phyloP scores from a whole-genome alignment of 176 grass and related monocot genomes.

The Phoenix dactylifera region DNA sequence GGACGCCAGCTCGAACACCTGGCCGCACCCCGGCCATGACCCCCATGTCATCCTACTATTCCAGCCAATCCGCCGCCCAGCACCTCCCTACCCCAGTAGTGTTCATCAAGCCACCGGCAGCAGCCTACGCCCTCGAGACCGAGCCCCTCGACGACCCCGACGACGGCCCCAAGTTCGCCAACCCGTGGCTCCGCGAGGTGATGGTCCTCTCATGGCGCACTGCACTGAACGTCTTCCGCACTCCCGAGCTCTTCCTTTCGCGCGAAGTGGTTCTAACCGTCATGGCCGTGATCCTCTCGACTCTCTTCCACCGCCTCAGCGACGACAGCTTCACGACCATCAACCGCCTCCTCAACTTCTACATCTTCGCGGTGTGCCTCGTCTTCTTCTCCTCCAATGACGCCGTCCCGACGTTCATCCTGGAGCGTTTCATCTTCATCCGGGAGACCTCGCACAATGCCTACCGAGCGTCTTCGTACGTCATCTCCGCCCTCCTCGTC shows the following conservation, averaged over 20 bases:
- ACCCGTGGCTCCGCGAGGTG: slow-evolving; percentile 55
- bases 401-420: slow-evolving; percentile 66
- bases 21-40: slow-evolving; percentile 18
- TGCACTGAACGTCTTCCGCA: slow-evolving; percentile 50
- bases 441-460: slow-evolving; percentile 72
- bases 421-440: slow-evolving; percentile 87
- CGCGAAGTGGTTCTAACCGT: slow-evolving; percentile 49
- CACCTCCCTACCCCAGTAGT: slow-evolving; percentile 16
- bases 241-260: slow-evolving; percentile 56
- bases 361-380: slow-evolving; percentile 56
- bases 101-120: slow-evolving; percentile 32
- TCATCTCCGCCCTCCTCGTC: slow-evolving; percentile 61
- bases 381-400: slow-evolving; percentile 86
- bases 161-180: slow-evolving; percentile 46
- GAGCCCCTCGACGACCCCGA: slow-evolving; percentile 34
- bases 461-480: slow-evolving; percentile 79
- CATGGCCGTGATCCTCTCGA: slow-evolving; percentile 54
- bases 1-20: slow-evolving; percentile 51
- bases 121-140: slow-evolving; percentile 23
- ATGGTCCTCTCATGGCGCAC: slow-evolving; percentile 51
- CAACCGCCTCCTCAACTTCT: slow-evolving; percentile 73
- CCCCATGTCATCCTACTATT: slow-evolving; percentile 32
- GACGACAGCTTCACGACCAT: slow-evolving; percentile 23
- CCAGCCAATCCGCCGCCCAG: slow-evolving; percentile 17
- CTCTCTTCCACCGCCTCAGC: slow-evolving; percentile 49